Conservation (phyloP, 1,139 yeast genomes). For the Kluyveromyces sp. region DNA sequence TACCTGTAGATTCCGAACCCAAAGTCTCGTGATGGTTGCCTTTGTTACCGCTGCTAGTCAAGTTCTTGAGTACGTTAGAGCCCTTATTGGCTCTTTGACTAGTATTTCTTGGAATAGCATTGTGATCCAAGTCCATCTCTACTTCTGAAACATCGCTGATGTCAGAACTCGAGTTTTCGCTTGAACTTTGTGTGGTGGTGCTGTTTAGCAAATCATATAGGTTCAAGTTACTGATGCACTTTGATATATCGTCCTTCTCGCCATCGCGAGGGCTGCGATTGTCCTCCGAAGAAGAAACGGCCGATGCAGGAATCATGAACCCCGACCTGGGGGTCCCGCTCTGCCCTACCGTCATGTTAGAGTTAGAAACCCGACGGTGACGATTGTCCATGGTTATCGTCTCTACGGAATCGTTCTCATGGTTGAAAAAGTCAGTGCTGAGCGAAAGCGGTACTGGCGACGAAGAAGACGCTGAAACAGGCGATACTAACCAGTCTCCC, state of each 20-base stretch:
- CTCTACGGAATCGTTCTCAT: conserved; percentile 9
- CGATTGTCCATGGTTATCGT: conserved; percentile 8
- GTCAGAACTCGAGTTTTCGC: conserved; percentile 6
- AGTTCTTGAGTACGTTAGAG: too few relatives aligned
- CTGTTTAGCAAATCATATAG: conserved; percentile 9
- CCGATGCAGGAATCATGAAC: neutral
- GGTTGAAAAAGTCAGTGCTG: conserved; percentile 3
- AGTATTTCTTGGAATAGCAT: too few relatives aligned
- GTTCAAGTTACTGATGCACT: conserved; percentile 7
- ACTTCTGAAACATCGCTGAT: conserved; percentile 3
- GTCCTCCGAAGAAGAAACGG: neutral
- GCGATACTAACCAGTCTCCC: neutral
- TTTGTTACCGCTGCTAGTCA: neutral
- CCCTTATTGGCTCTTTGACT: too few relatives aligned
- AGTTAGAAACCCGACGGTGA: neutral
- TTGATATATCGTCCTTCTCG: conserved; percentile 5
- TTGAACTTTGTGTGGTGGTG: conserved; percentile 4
- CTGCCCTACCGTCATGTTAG: neutral
- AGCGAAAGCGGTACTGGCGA: neutral
- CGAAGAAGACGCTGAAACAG: neutral
- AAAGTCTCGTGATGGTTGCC: too few relatives aligned
- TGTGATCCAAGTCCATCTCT: neutral
- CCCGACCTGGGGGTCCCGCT: neutral
- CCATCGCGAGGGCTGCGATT: neutral
- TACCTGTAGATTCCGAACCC: too few relatives aligned